These are phyloP conservation scores for Kalmusia sp. DNA, from an alignment of 2,329 filamentous ascomycete species.

Conservation along the genomic window DNA sequence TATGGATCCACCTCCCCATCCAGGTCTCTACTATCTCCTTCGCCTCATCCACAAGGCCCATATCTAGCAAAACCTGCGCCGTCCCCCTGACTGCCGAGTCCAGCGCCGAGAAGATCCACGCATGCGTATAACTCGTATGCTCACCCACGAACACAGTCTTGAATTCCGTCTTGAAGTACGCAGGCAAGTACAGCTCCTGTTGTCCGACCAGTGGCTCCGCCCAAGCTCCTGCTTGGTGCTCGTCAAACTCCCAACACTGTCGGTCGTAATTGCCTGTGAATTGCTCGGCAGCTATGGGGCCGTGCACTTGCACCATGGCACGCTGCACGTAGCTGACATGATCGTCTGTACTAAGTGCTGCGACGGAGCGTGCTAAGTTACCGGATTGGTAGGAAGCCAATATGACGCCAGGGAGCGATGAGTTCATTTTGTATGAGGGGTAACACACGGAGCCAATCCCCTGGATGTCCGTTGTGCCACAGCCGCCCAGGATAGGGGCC, in stretches of 20 bases:
- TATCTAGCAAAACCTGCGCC: slow-evolving; percentile 67
- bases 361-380: slow-evolving; percentile 54
- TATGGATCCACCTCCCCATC: slow-evolving; percentile 71
- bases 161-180: slow-evolving; percentile 74
- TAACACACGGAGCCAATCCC: slow-evolving; percentile 68
- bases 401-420: slow-evolving; percentile 66
- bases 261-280: slow-evolving; percentile 71
- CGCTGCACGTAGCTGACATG: slow-evolving; percentile 70
- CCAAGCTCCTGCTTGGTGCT: slow-evolving; percentile 69
- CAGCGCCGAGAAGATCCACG: slow-evolving; percentile 72
- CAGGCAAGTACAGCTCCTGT: slow-evolving; percentile 73
- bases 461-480: slow-evolving; percentile 64
- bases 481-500: slow-evolving; percentile 69
- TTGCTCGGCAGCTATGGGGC: slow-evolving; percentile 63
- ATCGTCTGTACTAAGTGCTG: slow-evolving; percentile 61
- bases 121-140: slow-evolving; percentile 75
- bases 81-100: slow-evolving; percentile 72
- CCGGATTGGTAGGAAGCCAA: slow-evolving; percentile 65
- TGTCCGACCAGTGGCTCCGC: slow-evolving; percentile 66
- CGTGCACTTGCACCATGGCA: slow-evolving; percentile 73
- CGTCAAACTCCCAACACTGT: slow-evolving; percentile 70
- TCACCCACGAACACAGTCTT: slow-evolving; percentile 73
- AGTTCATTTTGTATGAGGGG: slow-evolving; percentile 71
- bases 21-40: slow-evolving; percentile 69
- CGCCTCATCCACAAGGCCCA: slow-evolving; percentile 74